These are phyloP conservation scores for Colletotrichum orbiculare DNA, from an alignment of 2,329 filamentous ascomycete genomes.

Conservation along the genomic window DNA sequence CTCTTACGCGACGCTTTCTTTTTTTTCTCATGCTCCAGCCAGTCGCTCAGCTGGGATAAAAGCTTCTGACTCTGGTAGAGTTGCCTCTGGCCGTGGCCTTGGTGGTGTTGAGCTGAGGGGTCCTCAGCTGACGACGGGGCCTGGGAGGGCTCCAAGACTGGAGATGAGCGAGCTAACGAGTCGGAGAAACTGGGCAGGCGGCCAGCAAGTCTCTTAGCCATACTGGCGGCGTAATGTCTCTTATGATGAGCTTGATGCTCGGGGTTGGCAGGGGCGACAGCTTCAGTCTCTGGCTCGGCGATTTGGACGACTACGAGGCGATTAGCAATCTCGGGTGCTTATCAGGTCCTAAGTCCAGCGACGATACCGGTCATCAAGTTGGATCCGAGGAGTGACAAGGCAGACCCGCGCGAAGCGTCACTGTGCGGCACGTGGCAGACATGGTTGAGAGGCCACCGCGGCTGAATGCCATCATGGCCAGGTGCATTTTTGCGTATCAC, in stretches of 20 bases:
- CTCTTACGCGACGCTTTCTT: slow-evolving; percentile 70
- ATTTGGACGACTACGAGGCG: slow-evolving; percentile 64
- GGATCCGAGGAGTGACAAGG: slow-evolving; percentile 1
- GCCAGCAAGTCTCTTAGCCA: slow-evolving; percentile 58
- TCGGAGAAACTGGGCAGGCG: slow-evolving; percentile 42
- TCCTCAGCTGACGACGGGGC: slow-evolving; percentile 42
- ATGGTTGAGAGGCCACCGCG: slow-evolving; percentile 5
- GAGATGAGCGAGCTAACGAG: slow-evolving; percentile 58
- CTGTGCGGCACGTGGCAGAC: slow-evolving; percentile 39
- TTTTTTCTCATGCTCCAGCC: slow-evolving; percentile 83
- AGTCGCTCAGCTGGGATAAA: slow-evolving; percentile 80
- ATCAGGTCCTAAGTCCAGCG: slow-evolving; percentile 24
- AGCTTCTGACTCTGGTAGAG: slow-evolving; percentile 64
- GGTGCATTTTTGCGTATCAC: background rate
- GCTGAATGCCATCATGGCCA: slow-evolving; percentile 11
- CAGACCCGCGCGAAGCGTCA: slow-evolving; percentile 29
- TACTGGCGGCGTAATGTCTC: slow-evolving; percentile 57
- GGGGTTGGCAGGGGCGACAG: slow-evolving; percentile 35
- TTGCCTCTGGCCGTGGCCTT: slow-evolving; percentile 49
- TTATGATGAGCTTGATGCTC: slow-evolving; percentile 50
- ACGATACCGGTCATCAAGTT: slow-evolving; percentile 35
- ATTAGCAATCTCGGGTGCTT: slow-evolving; percentile 35
- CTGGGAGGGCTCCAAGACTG: slow-evolving; percentile 48
- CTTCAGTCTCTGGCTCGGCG: slow-evolving; percentile 57
- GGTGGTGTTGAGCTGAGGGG: slow-evolving; percentile 39